Percentiles rank a stretch among this genome's conserved stretches.
Evolutionary conservation across 225 moss, liverwort and hornwort genomes (phyloP).

Genomic region (Marchantia paleacea): DNA sequence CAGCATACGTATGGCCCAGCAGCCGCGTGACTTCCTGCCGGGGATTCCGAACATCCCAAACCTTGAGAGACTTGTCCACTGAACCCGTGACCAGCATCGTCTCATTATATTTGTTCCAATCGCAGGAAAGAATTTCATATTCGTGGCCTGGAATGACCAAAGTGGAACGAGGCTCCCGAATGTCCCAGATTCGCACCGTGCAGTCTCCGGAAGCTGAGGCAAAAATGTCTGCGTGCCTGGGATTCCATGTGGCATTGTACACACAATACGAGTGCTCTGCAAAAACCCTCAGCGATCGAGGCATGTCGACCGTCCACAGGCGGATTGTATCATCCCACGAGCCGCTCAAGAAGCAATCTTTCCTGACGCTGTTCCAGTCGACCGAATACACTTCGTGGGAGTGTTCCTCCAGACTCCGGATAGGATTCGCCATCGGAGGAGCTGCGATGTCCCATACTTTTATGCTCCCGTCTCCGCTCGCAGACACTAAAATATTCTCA

Average conservation of each 20-base stretch:
- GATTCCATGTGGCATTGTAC: slow-evolving; percentile 90
- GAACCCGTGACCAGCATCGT: slow-evolving; percentile 78
- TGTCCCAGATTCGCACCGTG: slow-evolving; percentile 86
- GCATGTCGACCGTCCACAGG: slow-evolving; percentile 83
- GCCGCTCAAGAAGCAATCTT: slow-evolving; percentile 91
- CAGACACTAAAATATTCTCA: slow-evolving; percentile 73
- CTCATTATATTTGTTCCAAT: slow-evolving; percentile 98
- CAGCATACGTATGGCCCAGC: slow-evolving; percentile 82
- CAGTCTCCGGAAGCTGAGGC: slow-evolving; percentile 96
- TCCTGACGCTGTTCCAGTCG: slow-evolving; percentile 92
- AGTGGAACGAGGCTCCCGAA: slow-evolving; percentile 73
- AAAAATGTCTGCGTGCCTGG: slow-evolving; percentile 88
- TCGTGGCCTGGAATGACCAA: slow-evolving; percentile 81
- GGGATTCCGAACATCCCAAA: slow-evolving; percentile 95
- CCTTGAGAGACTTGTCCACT: slow-evolving; percentile 87
- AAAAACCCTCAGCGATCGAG: slow-evolving; percentile 69
- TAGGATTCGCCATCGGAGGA: slow-evolving; percentile 85
- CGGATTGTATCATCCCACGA: slow-evolving; percentile 99
- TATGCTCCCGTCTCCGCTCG: slow-evolving; percentile 57
- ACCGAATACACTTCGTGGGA: slow-evolving; percentile 95
- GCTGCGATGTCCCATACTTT: slow-evolving; percentile 78
- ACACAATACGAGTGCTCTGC: slow-evolving; percentile 98
- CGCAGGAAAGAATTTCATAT: slow-evolving; percentile 87
- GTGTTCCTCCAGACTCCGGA: slow-evolving; percentile 83
- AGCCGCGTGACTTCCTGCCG: slow-evolving; percentile 70